Base-by-base conservation (phyloP, 805 yeast genomes). In the Wickerhamiella kazuoi region DNA sequence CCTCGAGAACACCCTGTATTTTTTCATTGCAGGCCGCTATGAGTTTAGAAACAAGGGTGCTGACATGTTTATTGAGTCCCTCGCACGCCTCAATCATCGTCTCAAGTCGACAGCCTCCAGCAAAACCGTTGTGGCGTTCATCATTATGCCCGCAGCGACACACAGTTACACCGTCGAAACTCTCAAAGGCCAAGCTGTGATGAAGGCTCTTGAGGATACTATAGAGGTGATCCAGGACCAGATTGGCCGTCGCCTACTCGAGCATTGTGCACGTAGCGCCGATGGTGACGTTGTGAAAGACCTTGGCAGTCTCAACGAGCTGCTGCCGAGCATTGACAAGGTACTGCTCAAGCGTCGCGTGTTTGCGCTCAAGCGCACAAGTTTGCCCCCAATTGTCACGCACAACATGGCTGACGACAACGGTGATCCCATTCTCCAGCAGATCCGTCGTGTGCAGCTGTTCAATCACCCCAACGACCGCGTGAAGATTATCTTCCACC, bases 21-120 rank as follows among this genome's bases (percentile, higher is more conserved):
- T 87, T 60, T 87, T 87, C 67, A 90, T 83, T 59, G 93, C 97
- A 16, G 98, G 98, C 40, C 74, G 98, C 56, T 87, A 87, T 60
- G 98, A 87, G 65, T 90, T 76, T 60, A 74, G 96, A 55, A 87
- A 87, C 59, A 87, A 87, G 62, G 98, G 98, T 53, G 94, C 83
- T 29, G 98, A 87, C 58, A 77, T 87, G 68, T 87, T 75, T 57
- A 81, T 87, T 50, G 98, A 87, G 61, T 68, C 94, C 1, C 68
- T 87, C 44, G 97, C 97, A 1, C 69, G 98, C 49, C 70, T 87
- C 54, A 87, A 87, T 62, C 87, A 87, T 59, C 70, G 76, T 44
- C 71, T 87, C 54, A 83, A 90, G 63, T 76, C 73, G 41, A 60
- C 73, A 4, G 82, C 82, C 32, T 79, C 94, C 4, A 81, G 79